Evolutionary conservation across 345 rosid genomes (phyloP), one percentile per base, ranked within the genome.

Genomic region (Ceriops decandra): DNA sequence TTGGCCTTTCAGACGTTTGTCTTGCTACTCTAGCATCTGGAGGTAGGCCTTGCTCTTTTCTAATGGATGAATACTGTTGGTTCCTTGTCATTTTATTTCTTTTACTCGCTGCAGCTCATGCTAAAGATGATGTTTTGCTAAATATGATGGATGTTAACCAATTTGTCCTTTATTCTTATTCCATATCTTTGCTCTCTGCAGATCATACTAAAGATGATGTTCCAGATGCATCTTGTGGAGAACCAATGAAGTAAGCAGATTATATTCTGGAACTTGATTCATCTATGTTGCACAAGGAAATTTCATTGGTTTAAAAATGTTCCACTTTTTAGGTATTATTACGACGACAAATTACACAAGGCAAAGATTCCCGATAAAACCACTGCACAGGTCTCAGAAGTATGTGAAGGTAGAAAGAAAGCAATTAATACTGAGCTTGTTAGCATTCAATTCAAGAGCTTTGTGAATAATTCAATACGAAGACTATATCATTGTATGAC

Each of bases 1-100:
- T 87, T 46, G 98, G 98, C 62, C 86, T 90, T 49, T 93, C 96
- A 3, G 92, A 87, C 59, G 82, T 84, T 64, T 87, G 96, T 81
- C 96, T 93, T 66, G 96, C 96, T 70, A 80, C 86, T 72, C 74
- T 89, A 85, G 92, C 92, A 62, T 79, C 83, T 62, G 68, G 57
- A 60, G 79, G 79, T 76, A 66, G 51, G 60, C 49, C 30, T 36
- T 21, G 24, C 52, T 7, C 27, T 49, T 57, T 7, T 67, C 47
- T 52, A 38, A 38, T 38, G 47, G 53, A 28, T 54, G 27, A 19
- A 52, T 2, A 13, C 47, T 1, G 2, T 60, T 17, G 51, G 52
- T 47, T 26, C 60, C 58, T 30, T 19, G 22, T 5, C 13, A 49
- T 22, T 20, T n/a, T 22, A 19, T 21, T 32, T 26, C 36, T 17